Conservation (phyloP, 192 early-diverging fungal species). For the Entrophospora sp. region DNA sequence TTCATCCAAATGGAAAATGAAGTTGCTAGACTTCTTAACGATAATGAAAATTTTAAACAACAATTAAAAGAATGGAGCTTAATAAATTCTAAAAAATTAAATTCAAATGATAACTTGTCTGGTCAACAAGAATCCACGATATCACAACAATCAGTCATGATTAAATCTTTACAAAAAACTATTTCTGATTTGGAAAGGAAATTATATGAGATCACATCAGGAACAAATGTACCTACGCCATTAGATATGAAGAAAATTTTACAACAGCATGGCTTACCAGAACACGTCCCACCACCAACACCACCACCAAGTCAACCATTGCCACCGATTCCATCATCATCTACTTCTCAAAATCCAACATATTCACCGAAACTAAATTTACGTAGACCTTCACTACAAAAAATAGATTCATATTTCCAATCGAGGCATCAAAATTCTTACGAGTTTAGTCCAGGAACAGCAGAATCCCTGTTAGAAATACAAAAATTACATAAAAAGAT, state of each 20-base stretch:
- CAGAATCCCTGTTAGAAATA: conserved; percentile 16
- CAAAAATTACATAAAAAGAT: conserved; percentile 27
- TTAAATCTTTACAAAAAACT: conserved; percentile 12
- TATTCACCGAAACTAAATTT: background rate
- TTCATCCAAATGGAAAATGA: background rate
- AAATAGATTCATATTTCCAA: too few species aligned
- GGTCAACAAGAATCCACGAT: conserved; percentile 5
- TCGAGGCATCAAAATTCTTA: too few species aligned
- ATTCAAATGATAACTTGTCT: too few species aligned
- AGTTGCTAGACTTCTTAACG: background rate
- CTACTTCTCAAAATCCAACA: background rate
- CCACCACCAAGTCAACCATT: conserved; percentile 13
- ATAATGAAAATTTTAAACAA: background rate
- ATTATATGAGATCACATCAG: background rate
- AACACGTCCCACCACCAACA: background rate
- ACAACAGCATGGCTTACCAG: too few species aligned
- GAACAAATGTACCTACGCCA: too few species aligned
- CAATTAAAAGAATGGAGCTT: background rate
- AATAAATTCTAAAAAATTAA: too few species aligned
- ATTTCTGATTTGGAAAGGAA: background rate
- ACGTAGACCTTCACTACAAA: too few species aligned
- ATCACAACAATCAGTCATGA: conserved; percentile 1
- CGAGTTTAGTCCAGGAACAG: too few species aligned
- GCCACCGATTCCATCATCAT: background rate
- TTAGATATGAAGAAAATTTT: too few species aligned